phyloP scores from a whole-genome alignment of 2,329 filamentous ascomycete genomes.

The Escovopsis sp. region DNA sequence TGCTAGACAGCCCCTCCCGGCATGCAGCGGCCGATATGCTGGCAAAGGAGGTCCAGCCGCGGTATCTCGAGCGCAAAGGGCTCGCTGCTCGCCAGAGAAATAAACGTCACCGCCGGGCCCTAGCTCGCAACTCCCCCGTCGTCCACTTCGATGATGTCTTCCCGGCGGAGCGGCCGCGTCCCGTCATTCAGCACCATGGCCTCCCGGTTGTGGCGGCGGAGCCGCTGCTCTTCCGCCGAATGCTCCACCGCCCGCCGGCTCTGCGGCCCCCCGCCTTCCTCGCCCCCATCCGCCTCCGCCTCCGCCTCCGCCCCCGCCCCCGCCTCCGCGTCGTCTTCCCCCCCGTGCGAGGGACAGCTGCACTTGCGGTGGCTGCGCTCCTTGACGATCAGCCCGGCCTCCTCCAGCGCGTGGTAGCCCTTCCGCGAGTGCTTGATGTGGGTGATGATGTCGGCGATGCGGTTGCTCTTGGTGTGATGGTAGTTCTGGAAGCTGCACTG shows the following conservation, averaged over 20 bases:
- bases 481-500: slow-evolving; percentile 39
- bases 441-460: slow-evolving; percentile 36
- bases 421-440: slow-evolving; percentile 32
- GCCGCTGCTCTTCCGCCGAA: slow-evolving; percentile 52
- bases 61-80: too few relatives aligned
- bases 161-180: slow-evolving; percentile 55
- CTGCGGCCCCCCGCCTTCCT: slow-evolving; percentile 15
- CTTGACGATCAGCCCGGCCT: slow-evolving; percentile 31
- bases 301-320: slow-evolving; percentile 3
- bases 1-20: too few relatives aligned
- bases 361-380: slow-evolving; percentile 12
- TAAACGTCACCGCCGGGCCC: too few relatives aligned
- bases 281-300: slow-evolving; percentile 9
- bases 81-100: too few relatives aligned
- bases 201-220: slow-evolving; percentile 64
- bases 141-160: slow-evolving; percentile 58
- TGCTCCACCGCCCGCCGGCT: slow-evolving; percentile 30
- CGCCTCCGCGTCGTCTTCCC: too few relatives aligned
- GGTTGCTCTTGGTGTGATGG: slow-evolving; percentile 33
- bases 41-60: too few relatives aligned
- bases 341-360: too few relatives aligned
- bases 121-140: too few relatives aligned
- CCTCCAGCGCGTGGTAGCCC: slow-evolving; percentile 38
- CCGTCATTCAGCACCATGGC: slow-evolving; percentile 86
- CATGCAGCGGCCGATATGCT: too few relatives aligned